Base-by-base conservation (phyloP, 306 rosid species). In the Glycine tomentella region DNA sequence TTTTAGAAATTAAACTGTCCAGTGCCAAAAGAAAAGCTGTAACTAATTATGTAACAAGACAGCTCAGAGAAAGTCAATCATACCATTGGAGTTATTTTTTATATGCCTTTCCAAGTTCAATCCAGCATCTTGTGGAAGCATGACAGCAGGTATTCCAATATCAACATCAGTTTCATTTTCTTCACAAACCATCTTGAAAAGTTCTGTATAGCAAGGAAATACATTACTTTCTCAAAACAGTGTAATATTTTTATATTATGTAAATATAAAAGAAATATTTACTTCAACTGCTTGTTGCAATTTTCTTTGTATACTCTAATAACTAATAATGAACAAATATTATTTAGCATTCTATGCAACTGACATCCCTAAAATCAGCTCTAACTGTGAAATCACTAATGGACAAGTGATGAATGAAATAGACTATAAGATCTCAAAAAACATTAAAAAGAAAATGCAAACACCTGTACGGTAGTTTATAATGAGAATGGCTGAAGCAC, bases 111-210 rank as follows among this genome's bases (percentile, higher is more conserved):
- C 94, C 85, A 95, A 42, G 69, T 72, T 86, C 49, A 50, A 67
- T 58, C 99, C 99, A 86, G 91, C 97, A 73, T 91, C 87, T 81
- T 90, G 94, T 51, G 99, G 99, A 75, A 95, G 97, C 99, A 95
- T 93, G 50, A 95, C 99, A 80, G 95, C 91, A 78, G 99, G 99
- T 80, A 95, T 95, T 81, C 87, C 72, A 75, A 95, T 93, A 71
- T 64, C 63, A 81, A 91, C 71, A 80, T 93, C 97, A 62, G 91
- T 94, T 88, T 95, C 88, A 63, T 86, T 91, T 4, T 75, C 84
- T 82, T 91, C 97, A 78, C 99, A 95, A 71, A 93, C 99, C 99
- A 95, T 95, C 92, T 95, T 95, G 90, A 93, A 91, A 90, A 95
- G 99, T 83, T 89, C 99, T 95, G 91, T 63, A 76, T 42, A 78